A percentile compares a stretch with the other conserved stretches of the same genome.
These are phyloP conservation scores for Chlorella sp. DNA, from an alignment of 139 green algal species.

Conservation along the genomic window DNA sequence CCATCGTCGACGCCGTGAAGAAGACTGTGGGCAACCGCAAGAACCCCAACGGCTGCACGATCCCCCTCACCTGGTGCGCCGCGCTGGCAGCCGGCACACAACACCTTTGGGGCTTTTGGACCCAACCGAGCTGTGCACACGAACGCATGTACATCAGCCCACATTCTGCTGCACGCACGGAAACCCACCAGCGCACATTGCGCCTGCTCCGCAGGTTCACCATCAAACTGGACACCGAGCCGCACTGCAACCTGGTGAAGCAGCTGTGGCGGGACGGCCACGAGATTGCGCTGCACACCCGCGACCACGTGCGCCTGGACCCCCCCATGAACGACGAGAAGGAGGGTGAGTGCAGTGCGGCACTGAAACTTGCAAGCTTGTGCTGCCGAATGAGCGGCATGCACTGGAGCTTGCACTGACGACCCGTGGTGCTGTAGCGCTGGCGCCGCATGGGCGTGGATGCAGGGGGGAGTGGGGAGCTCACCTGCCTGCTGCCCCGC, in stretches of 20 bases:
- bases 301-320: conserved; percentile 23
- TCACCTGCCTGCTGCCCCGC: background rate
- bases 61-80: conserved; percentile 26
- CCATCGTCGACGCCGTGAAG: conserved; percentile 14
- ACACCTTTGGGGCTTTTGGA: too few relatives aligned
- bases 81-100: too few relatives aligned
- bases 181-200: too few relatives aligned
- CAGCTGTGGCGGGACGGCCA: conserved; percentile 16
- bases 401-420: too few relatives aligned
- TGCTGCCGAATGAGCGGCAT: too few relatives aligned
- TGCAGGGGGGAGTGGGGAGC: background rate
- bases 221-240: conserved; percentile 23
- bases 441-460: background rate
- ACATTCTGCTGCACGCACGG: too few relatives aligned
- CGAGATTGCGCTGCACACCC: conserved; percentile 35
- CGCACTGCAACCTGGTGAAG: conserved; percentile 26
- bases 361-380: too few relatives aligned
- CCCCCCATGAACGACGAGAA: background rate
- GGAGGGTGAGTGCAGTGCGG: background rate
- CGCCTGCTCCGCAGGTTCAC: conserved; percentile 10
- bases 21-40: conserved; percentile 1
- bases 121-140: too few relatives aligned
- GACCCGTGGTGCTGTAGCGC: background rate
- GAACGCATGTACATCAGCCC: too few relatives aligned
- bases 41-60: conserved; percentile 29